These are phyloP conservation scores for Akanthomyces uredinophilus DNA, from an alignment of 2,329 filamentous ascomycete species.

Conservation along the genomic window DNA sequence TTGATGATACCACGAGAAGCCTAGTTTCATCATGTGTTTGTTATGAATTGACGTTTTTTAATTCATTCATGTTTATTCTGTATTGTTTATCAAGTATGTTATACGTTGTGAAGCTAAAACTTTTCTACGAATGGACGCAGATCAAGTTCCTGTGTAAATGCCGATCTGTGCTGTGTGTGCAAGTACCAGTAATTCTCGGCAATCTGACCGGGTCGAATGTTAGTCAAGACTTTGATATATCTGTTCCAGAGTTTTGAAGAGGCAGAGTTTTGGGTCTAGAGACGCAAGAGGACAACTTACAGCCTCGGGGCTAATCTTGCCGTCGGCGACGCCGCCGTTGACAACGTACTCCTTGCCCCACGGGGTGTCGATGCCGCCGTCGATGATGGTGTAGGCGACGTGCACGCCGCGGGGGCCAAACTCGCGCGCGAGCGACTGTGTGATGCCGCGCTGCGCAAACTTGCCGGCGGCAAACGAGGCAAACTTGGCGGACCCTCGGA, in stretches of 20 bases:
- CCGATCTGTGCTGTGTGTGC: constrained; percentile 72
- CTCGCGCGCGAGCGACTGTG: constrained; percentile 72
- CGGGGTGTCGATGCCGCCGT: constrained; percentile 80
- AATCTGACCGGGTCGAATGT: constrained; percentile 50
- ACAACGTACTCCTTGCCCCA: constrained; percentile 50
- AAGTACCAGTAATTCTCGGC: constrained; percentile 82
- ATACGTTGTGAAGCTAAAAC: constrained; percentile 46
- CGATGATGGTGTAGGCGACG: constrained; percentile 75
- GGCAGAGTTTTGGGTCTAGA: too few species aligned
- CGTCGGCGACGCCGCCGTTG: constrained; percentile 44
- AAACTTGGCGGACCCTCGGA: constrained; percentile 67
- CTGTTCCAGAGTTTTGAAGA: too few species aligned
- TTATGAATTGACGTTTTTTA: neutral
- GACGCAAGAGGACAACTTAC: constrained; percentile 57
- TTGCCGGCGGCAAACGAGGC: constrained; percentile 72
- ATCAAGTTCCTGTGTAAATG: constrained; percentile 79
- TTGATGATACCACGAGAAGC: neutral
- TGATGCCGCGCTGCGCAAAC: constrained; percentile 69
- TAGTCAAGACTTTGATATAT: neutral
- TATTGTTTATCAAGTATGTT: neutral
- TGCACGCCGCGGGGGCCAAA: constrained; percentile 83
- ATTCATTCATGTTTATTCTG: constrained; percentile 3
- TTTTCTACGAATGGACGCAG: constrained; percentile 78
- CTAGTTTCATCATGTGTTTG: neutral
- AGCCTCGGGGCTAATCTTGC: constrained; percentile 69